Base-by-base conservation (phyloP, 352 stramenopile genomes). In the Phytophthora quininea region DNA sequence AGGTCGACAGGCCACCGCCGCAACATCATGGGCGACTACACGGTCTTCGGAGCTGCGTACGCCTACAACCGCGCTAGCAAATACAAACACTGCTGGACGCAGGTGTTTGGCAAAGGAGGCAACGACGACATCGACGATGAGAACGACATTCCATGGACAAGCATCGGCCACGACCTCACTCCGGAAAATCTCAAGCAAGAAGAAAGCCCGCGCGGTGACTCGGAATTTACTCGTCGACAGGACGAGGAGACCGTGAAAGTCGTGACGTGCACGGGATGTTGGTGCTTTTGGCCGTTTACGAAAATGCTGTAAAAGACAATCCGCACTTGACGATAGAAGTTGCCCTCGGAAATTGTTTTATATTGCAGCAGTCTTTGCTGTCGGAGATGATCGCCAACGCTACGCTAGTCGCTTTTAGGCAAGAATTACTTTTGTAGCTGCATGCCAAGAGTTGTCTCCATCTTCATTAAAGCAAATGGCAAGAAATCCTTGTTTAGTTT, bases 101-200 rank as follows among this genome's bases (percentile, higher is more conserved):
- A 49, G 43, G 43, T 29, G 14, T 49, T 49, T 29, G 43, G 43
- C 12, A 53, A 47, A 30, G 59, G 59, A 37, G 65, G 60, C 24
- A 64, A 69, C 12, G 59, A 73, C 27, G 65, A 69, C 33, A 48
- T 60, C 40, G 59, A 73, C 31, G 58, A 73, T 27, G 59, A 69
- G 4, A 62, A 48, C 24, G 53, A 64, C 27, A 68, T 72, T 32
- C 64, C 58, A 2, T 72, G 58, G 58, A 48, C 52, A 4, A 72
- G 58, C 40, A 56, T 46, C 2, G 64, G 64, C 3, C 53, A 68
- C 38, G 53, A 72, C 11, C 45, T 72, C 5, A 68, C 56, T 38
- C 40, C 64, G 27, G 65, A 64, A 19, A 5, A 53, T 10, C 31
- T 45, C 48, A 69, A 50, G 19, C 52, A 69, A 29, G 65, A 58